Evolutionary conservation across 2,329 filamentous ascomycete species (phyloP), one percentile per base, ranked within the genome.

Genomic region (Apiospora pterosperma): DNA sequence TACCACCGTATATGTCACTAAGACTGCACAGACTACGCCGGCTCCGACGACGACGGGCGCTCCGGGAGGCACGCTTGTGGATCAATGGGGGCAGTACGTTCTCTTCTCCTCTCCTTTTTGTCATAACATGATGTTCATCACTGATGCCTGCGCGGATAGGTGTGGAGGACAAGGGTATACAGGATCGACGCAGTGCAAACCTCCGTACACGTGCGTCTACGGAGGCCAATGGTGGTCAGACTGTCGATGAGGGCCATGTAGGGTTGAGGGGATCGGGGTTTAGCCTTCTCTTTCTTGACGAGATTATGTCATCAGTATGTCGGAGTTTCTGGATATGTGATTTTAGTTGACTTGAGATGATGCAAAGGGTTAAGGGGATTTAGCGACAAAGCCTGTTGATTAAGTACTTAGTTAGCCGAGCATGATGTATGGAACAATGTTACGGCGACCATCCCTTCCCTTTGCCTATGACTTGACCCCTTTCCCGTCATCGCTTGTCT

Each of bases 61-160:
- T 6, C 59, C 36, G 10, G 61, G 61, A 12, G 39, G 28, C 5
- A 67, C 64, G 16, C 62, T 69, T 5, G 75, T 76, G n/a, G 65
- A 69, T 19, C 74, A 78, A 60, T 79, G 75, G 74, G 72, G 71
- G 21, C 76, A 78, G 68, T 80, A 64, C 67, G 67, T 67, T 34
- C 34, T 28, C 14, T n/a, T 23, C 23, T 58, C 31, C 44, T 4
- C 19, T 23, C 55, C 10, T n/a, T 12, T 23, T 16, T 19, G n/a
- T 16, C 23, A 1, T n/a, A 12, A 10, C n/a, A 4, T 14, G 34
- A 28, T 4, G 5, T 38, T 31, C 4, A 19, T 11, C 11, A 11
- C 36, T 60, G 25, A 38, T 2, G 4, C 12, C 5, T 8, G 12
- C n/a, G 5, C 4, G 16, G 31, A 28, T 41, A 61, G 59, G 3